Evolutionary conservation across 2,329 filamentous ascomycete genomes (phyloP).

Genomic region (Colletotrichum musae): DNA sequence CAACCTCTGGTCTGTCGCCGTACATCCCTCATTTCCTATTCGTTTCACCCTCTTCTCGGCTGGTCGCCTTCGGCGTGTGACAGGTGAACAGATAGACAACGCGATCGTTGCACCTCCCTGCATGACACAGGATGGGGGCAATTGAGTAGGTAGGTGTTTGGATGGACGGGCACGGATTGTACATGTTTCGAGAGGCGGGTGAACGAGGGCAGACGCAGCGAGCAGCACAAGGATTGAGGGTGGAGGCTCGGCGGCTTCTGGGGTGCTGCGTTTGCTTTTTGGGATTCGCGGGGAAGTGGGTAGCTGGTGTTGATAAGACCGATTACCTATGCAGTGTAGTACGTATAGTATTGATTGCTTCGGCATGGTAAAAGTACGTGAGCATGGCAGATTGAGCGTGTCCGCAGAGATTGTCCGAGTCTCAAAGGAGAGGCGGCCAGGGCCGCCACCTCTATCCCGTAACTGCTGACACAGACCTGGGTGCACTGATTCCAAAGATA

Average conservation of each 20-base stretch:
- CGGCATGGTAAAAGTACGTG: no score
- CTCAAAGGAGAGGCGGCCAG: no score
- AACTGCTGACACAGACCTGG: no score
- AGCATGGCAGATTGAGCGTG: no score
- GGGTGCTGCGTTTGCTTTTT: slow-evolving; percentile 17
- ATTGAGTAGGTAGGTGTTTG: not conserved
- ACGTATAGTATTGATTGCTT: no score
- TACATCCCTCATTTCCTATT: slow-evolving; percentile 10
- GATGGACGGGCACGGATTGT: slow-evolving; percentile 1
- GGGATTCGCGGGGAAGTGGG: slow-evolving; percentile 14
- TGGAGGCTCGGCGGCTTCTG: slow-evolving; percentile 8
- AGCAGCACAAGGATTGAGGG: slow-evolving; percentile 16
- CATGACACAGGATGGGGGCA: slow-evolving; percentile 10
- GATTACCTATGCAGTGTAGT: no score
- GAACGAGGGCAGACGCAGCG: slow-evolving; percentile 6
- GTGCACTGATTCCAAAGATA: no score
- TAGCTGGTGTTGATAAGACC: no score
- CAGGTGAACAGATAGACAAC: slow-evolving; percentile 18
- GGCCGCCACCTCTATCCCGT: no score
- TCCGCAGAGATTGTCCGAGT: no score
- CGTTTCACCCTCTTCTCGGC: slow-evolving; percentile 25
- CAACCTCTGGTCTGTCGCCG: not conserved
- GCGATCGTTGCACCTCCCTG: slow-evolving; percentile 16
- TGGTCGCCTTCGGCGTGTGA: slow-evolving; percentile 12
- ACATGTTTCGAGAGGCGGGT: slow-evolving; percentile 4